Evolutionary conservation across 129 eudicot genomes (phyloP), one percentile per base, ranked within the genome.

Genomic region (Gnaphalium uliginosum): DNA sequence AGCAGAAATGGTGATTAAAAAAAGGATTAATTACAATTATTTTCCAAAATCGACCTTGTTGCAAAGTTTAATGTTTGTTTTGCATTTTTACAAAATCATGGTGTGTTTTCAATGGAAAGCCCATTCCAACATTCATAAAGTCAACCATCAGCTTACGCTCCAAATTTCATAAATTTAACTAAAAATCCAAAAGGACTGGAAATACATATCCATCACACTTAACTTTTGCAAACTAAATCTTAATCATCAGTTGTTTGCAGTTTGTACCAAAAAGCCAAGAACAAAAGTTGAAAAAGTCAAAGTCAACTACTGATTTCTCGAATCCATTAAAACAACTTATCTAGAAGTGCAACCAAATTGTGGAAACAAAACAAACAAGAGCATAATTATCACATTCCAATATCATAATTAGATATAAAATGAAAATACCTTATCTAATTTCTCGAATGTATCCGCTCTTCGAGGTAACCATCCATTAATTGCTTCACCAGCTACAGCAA

Each of bases 391-490:
- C 51, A 43, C 51, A 43, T 43, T 2, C 13, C 96, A 13, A 10
- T 13, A 10, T 43, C 51, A 43, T 43, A 43, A 43, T 1, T 43
- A 43, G 51, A 43, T 6, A 46, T 13, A 46, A 14, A 18, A 13
- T 0, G n/a, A 46, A 46, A 60, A 71, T 71, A 90, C 96, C 90
- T 90, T 90, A 59, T 88, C 86, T 33, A 87, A 76, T 57, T 82
- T 90, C 80, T 88, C 89, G 78, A 86, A 87, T 30, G 91, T 77
- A 66, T 86, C 88, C 0, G 91, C 87, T 67, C 83, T 81, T 4
- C 91, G 73, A 1, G 96, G 93, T 43, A 88, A 46, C 96, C 96
- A 90, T 50, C 92, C 96, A 54, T 65, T 73, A 51, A 88, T 78
- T 11, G 96, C 92, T 76, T 90, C 96, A 6, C 88, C 88, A 25